phyloP scores from a whole-genome alignment of 2,329 filamentous ascomycete species.

The Fusarium haematococcum region DNA sequence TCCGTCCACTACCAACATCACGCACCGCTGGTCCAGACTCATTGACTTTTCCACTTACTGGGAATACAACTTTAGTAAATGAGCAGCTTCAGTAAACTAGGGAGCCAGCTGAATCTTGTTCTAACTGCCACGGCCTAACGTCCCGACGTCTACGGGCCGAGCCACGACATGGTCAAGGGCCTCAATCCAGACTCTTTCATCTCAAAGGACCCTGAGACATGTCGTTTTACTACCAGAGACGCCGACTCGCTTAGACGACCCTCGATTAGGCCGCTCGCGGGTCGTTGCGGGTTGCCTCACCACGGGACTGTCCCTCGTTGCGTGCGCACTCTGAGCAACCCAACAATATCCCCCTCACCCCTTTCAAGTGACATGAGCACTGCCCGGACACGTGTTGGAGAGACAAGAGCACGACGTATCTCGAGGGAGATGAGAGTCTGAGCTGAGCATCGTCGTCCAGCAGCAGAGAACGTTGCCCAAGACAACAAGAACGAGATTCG shows the following conservation, averaged over 20 bases:
- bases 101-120: not conserved
- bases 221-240: conserved; percentile 26
- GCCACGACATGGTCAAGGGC: not conserved
- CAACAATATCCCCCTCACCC: not conserved
- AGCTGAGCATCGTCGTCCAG: conserved; percentile 3
- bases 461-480: not conserved
- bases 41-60: no score
- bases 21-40: not conserved
- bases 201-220: conserved; percentile 26
- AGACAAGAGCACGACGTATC: conserved; percentile 26
- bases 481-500: not conserved
- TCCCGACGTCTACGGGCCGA: not conserved
- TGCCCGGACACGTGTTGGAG: conserved; percentile 32
- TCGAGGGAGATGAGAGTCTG: conserved; percentile 6
- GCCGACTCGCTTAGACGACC: conserved; percentile 38
- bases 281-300: conserved; percentile 23
- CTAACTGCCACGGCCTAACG: conserved; percentile 2
- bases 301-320: conserved; percentile 20
- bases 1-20: not conserved
- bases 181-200: not conserved
- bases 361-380: conserved; percentile 16
- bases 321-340: conserved; percentile 36
- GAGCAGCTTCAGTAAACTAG: not conserved
- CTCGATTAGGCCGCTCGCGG: conserved; percentile 18
- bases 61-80: not conserved